Conservation (phyloP, 1,284 basidiomycete species). For the Puccinia polysora region DNA sequence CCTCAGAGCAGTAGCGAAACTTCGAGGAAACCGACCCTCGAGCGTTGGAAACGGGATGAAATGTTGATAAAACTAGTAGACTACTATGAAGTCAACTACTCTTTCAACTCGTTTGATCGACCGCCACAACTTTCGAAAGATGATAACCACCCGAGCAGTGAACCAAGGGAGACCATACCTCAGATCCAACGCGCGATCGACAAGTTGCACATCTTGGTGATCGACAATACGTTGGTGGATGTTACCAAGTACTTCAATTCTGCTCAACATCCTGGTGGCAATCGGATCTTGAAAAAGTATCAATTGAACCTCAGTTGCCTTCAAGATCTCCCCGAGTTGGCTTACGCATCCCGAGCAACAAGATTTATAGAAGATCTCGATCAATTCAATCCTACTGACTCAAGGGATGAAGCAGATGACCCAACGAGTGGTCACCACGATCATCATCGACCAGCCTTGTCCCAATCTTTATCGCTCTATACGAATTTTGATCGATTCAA, state of each 20-base stretch:
- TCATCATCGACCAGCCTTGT: slow-evolving; percentile 41
- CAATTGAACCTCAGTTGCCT: slow-evolving; percentile 40
- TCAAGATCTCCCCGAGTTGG: no score
- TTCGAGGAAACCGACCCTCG: not conserved
- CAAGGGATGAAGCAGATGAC: no score
- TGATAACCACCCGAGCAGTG: no score
- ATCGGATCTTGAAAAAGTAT: slow-evolving; percentile 32
- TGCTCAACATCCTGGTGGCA: slow-evolving; percentile 48
- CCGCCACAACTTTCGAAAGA: no score
- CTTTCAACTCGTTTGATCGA: no score
- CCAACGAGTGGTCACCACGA: slow-evolving; percentile 4
- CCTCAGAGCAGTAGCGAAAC: not conserved
- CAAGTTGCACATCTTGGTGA: slow-evolving; percentile 57
- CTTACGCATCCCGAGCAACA: no score
- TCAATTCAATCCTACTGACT: no score
- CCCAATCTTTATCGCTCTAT: not conserved
- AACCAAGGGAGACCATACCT: no score
- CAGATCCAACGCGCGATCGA: no score
- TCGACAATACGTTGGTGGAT: slow-evolving; percentile 65
- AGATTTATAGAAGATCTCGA: no score
- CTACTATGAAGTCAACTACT: no score
- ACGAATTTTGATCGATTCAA: slow-evolving; percentile 48
- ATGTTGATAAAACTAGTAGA: not conserved
- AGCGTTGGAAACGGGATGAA: slow-evolving; percentile 12
- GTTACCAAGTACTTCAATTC: slow-evolving; percentile 59